Conservation (phyloP, 768 basidiomycete species). For the Lyophyllum atratum region DNA sequence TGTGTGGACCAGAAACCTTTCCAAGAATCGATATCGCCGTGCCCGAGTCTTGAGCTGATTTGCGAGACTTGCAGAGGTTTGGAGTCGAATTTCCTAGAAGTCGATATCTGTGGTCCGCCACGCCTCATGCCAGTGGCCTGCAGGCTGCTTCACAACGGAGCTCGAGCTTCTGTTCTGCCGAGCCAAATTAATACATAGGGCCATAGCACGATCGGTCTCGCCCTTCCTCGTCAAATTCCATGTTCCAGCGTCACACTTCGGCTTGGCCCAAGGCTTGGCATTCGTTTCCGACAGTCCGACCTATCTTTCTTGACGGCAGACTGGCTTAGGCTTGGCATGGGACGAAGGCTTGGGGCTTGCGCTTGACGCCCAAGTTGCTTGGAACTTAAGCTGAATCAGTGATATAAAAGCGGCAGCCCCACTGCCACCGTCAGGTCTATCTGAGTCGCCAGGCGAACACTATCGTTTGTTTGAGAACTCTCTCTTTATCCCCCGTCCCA, state of each 20-base stretch:
- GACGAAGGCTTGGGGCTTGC: conserved; percentile 6
- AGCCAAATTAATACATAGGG: too few species aligned
- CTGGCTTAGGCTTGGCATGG: conserved; percentile 13
- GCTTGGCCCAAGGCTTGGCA: conserved; percentile 22
- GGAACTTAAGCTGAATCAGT: conserved; percentile 15
- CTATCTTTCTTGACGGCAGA: conserved; percentile 1
- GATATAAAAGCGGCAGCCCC: conserved; percentile 12
- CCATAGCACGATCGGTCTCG: not conserved
- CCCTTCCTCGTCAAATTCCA: not conserved
- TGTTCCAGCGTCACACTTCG: conserved; percentile 2
- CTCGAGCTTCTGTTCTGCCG: not conserved
- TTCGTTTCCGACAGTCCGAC: conserved; percentile 5
- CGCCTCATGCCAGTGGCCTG: not conserved
- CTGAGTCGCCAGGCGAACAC: not conserved
- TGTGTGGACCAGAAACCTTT: not conserved
- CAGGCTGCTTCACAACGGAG: not conserved
- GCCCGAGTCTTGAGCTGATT: not conserved
- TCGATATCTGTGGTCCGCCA: not conserved
- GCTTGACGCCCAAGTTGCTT: conserved; percentile 21
- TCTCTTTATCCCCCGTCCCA: not conserved
- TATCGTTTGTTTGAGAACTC: not conserved
- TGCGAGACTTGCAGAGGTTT: not conserved
- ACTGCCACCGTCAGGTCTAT: not conserved
- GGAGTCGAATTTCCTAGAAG: not conserved
- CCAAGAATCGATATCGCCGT: not conserved